These are phyloP conservation scores for Pontederia crassipes DNA, from an alignment of 176 grass and related monocot species.

Conservation along the genomic window DNA sequence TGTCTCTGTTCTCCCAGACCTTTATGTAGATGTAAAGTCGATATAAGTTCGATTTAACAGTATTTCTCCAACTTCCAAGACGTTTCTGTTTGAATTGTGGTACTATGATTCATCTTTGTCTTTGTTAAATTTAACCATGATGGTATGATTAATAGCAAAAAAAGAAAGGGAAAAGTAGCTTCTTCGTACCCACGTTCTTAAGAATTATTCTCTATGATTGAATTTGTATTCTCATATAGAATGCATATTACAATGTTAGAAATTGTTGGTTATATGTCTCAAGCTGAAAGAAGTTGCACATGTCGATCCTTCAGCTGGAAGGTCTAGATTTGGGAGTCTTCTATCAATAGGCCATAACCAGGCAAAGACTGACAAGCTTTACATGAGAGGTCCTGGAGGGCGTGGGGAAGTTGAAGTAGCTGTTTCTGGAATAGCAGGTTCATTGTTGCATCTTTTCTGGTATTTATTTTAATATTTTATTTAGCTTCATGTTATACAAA, in stretches of 20 bases:
- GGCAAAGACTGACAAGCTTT: constrained; percentile 64
- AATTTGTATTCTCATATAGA: too few species aligned
- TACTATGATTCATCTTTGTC: too few species aligned
- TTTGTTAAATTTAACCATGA: too few species aligned
- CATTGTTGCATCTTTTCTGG: not conserved
- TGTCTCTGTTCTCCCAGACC: too few species aligned
- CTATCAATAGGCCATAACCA: constrained; percentile 58
- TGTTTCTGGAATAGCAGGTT: constrained; percentile 84
- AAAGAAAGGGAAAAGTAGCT: too few species aligned
- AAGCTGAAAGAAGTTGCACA: not conserved
- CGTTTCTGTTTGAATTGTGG: too few species aligned
- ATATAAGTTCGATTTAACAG: too few species aligned
- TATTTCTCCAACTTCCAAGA: too few species aligned
- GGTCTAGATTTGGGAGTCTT: constrained; percentile 67
- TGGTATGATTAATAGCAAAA: too few species aligned
- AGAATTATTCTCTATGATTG: too few species aligned
- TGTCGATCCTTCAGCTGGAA: constrained; percentile 44
- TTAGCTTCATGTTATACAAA: not conserved
- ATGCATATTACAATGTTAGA: not conserved
- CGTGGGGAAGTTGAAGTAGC: constrained; percentile 98
- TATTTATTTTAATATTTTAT: not conserved
- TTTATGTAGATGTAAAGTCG: too few species aligned
- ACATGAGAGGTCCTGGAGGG: constrained; percentile 83
- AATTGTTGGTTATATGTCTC: constrained; percentile 1
- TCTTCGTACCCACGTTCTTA: too few species aligned